Evolutionary conservation across 2,329 filamentous ascomycete species (phyloP).

Genomic region (Intubia oerlemansii): DNA sequence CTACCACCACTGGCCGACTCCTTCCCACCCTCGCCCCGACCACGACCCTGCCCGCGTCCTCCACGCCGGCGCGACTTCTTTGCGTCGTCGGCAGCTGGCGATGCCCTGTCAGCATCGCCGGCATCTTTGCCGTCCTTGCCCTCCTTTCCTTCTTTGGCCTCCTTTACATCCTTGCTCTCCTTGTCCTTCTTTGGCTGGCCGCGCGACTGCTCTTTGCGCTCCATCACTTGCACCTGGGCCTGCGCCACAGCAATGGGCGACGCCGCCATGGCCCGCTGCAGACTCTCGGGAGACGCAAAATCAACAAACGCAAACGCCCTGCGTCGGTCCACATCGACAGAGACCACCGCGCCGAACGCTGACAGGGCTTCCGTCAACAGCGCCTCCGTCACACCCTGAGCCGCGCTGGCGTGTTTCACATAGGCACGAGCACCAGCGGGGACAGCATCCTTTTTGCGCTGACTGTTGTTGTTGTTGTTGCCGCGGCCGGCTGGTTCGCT

Average conservation of each 20-base stretch:
- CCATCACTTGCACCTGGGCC: conserved; percentile 69
- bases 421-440: conserved; percentile 44
- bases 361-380: conserved; percentile 56
- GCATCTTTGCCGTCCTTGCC: too few species aligned
- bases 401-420: conserved; percentile 66
- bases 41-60: too few species aligned
- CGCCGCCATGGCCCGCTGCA: conserved; percentile 61
- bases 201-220: conserved; percentile 42
- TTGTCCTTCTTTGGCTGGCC: neutral
- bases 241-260: conserved; percentile 69
- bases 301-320: conserved; percentile 91
- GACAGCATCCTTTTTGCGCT: conserved; percentile 9
- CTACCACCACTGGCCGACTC: too few species aligned
- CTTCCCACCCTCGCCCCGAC: too few species aligned
- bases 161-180: neutral
- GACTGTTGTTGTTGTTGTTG: neutral
- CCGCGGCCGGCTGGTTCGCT: neutral
- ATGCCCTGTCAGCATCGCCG: too few species aligned
- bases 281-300: conserved; percentile 49
- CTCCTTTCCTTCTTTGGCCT: too few species aligned
- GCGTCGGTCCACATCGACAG: conserved; percentile 81
- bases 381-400: conserved; percentile 75
- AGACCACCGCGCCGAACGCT: conserved; percentile 50
- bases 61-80: too few species aligned
- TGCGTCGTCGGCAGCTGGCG: too few species aligned